phyloP scores from a whole-genome alignment of 2,329 filamentous ascomycete genomes.

The Leptographium galeiforme region DNA sequence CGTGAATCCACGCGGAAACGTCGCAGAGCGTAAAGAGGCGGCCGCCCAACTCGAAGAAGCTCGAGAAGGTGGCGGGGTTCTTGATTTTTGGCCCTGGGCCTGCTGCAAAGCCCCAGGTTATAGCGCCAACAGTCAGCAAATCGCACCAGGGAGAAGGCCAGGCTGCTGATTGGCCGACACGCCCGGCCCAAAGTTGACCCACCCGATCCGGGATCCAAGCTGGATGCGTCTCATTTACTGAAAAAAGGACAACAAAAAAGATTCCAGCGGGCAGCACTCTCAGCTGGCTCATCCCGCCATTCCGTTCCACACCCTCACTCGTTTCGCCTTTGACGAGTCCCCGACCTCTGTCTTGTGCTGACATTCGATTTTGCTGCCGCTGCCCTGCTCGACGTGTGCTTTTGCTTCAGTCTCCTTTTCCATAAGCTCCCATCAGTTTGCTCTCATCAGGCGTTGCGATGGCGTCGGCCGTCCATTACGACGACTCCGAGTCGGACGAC shows the following conservation, averaged over 20 bases:
- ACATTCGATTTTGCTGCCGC: no score
- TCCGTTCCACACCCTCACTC: no score
- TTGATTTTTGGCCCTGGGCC: neutral
- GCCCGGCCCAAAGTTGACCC: neutral
- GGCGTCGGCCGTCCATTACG: constrained; percentile 5
- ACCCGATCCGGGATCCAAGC: neutral
- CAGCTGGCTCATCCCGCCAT: no score
- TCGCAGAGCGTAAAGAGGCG: neutral
- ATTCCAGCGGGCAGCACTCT: neutral
- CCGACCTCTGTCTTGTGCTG: no score
- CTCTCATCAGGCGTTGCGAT: neutral
- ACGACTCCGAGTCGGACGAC: constrained; percentile 63
- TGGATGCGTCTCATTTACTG: neutral
- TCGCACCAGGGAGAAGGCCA: neutral
- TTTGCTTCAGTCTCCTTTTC: neutral
- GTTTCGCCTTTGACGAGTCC: no score
- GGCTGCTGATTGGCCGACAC: neutral
- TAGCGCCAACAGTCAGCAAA: neutral
- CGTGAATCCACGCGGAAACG: neutral
- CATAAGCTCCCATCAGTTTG: neutral
- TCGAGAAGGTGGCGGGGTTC: constrained; percentile 1
- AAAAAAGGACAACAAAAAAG: neutral
- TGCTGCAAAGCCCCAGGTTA: neutral
- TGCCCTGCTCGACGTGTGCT: neutral
- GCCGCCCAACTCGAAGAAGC: constrained; percentile 3